These are phyloP conservation scores for Eremochloa ophiuroides DNA, from an alignment of 176 grass and related monocot genomes.

Conservation along the genomic window DNA sequence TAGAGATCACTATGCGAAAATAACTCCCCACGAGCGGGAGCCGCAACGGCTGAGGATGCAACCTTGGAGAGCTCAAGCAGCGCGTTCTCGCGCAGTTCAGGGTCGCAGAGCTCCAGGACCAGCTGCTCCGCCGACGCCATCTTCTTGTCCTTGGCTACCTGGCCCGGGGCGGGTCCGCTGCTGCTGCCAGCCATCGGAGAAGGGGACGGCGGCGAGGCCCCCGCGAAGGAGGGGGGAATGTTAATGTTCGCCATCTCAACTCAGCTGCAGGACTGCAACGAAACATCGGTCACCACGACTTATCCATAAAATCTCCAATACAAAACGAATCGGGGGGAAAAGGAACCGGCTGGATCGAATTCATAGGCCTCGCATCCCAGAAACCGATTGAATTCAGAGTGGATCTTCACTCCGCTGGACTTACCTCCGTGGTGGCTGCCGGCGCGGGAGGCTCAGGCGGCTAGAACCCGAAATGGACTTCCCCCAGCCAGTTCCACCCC, in stretches of 20 bases:
- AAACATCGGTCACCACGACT: background rate
- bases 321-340: background rate
- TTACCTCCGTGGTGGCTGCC: background rate
- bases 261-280: slow-evolving; percentile 13
- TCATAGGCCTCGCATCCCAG: background rate
- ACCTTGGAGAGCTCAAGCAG: slow-evolving; percentile 98
- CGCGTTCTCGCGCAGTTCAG: slow-evolving; percentile 88
- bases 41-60: background rate
- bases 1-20: background rate
- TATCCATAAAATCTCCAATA: background rate
- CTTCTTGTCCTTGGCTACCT: slow-evolving; percentile 60
- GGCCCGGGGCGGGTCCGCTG: background rate
- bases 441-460: background rate
- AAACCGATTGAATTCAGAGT: background rate
- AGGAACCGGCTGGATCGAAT: background rate
- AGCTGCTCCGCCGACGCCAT: slow-evolving; percentile 90
- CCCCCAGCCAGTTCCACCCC: background rate
- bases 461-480: background rate
- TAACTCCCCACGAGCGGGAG: background rate
- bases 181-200: slow-evolving; percentile 30
- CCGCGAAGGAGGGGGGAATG: slow-evolving; percentile 50
- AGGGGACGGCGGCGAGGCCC: slow-evolving; percentile 41
- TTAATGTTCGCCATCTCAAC: slow-evolving; percentile 63
- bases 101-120: slow-evolving; percentile 91
- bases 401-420: background rate